Conservation (phyloP, 2,329 filamentous ascomycete species). For the Trichoderma oligosporum region DNA sequence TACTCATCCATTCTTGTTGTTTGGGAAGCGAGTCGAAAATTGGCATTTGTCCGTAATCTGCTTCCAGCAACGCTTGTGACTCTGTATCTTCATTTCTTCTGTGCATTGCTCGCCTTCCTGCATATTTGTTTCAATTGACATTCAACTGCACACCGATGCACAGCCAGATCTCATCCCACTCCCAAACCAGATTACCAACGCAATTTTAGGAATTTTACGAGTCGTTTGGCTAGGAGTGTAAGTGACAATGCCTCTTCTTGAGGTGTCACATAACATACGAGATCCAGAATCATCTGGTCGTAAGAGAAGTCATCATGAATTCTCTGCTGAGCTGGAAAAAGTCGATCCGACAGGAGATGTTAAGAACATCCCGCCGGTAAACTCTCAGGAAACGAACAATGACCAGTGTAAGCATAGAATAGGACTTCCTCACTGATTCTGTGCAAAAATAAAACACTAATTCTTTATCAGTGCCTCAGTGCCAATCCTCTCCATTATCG, state of each 20-base stretch:
- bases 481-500: slow-evolving; percentile 29
- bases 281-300: slow-evolving; percentile 41
- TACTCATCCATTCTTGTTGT: not conserved
- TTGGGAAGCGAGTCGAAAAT: not conserved
- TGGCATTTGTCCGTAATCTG: too few species aligned
- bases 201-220: not conserved
- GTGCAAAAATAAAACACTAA: slow-evolving; percentile 18
- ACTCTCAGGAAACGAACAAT: slow-evolving; percentile 24
- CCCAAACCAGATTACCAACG: not conserved
- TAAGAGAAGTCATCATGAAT: slow-evolving; percentile 49
- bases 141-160: not conserved
- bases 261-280: slow-evolving; percentile 47
- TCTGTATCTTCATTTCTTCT: not conserved
- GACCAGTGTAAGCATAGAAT: slow-evolving; percentile 25
- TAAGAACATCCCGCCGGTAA: slow-evolving; percentile 22
- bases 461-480: slow-evolving; percentile 11
- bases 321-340: slow-evolving; percentile 34
- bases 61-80: too few species aligned
- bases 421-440: slow-evolving; percentile 26
- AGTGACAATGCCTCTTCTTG: slow-evolving; percentile 44
- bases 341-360: slow-evolving; percentile 23
- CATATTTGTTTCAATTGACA: not conserved
- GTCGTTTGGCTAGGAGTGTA: not conserved
- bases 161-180: not conserved
- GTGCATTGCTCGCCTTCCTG: not conserved